Base-by-base conservation (phyloP, 2,329 filamentous ascomycete genomes). In the Macrophomina tecta region DNA sequence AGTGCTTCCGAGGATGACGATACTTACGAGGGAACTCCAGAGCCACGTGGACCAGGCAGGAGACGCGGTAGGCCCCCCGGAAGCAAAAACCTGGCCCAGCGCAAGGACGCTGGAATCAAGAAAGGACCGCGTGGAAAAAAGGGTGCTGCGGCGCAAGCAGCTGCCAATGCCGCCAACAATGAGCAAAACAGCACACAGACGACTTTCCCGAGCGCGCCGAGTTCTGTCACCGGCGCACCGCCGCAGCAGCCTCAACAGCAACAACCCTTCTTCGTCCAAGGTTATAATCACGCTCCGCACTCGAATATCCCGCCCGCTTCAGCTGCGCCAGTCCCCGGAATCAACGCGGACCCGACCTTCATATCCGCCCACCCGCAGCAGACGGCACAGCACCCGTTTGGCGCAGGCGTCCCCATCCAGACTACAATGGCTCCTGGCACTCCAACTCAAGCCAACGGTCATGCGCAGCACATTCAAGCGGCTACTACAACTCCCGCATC, bases 31-130 rank as follows among this genome's bases (percentile, higher is more conserved):
- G 65, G 58, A 11, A 64, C 66, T 52, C 66, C 68, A 5, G 63
- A 66, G 45, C 48, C 64, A 68, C 9, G 69, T 70, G 58, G 58
- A 5, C 58, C 58, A 7, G 67, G 71, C 69, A 48, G 77, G 76
- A 56, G 51, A 66, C 72, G 77, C 38, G 77, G 77, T 28, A 72
- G 77, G 40, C 76, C 76, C 38, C 80, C 81, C 3, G 82, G 82
- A 0, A 83, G 81, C 68, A 83, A 83, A 72, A 84, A 83, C 53
- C 71, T 78, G 34, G 77, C 78, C 32, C 76, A 80, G 66, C 75
- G 82, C 23, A 81, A 79, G 61, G 82, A 84, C 68, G 82, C 79
- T 38, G 82, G 82, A 2, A 77, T 83, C 66, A 83, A 83, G 68
- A 84, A 84, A 67, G 82, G 82, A 2, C 82, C 82, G 5, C 74